phyloP scores from a whole-genome alignment of 1,284 basidiomycete species.

The Ceratobasidium theobromae region DNA sequence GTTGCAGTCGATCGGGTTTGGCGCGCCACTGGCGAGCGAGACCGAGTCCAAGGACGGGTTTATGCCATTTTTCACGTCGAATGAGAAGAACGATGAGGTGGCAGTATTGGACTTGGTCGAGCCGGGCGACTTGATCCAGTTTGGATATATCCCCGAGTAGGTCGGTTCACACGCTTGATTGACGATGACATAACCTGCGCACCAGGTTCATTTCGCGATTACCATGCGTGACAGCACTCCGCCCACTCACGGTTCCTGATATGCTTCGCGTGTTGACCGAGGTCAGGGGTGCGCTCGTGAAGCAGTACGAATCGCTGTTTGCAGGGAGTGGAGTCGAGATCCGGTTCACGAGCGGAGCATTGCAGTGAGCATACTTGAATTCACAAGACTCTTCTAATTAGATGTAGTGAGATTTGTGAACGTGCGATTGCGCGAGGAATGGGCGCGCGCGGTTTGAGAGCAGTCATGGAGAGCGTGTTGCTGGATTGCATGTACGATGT shows the following conservation, averaged over 20 bases:
- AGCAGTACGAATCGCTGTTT: slow-evolving; percentile 85
- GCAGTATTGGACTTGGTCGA: slow-evolving; percentile 67
- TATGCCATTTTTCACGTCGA: slow-evolving; percentile 74
- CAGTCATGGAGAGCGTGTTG: slow-evolving; percentile 81
- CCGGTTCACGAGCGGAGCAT: slow-evolving; percentile 71
- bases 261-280: slow-evolving; percentile 89
- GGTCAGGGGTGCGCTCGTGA: slow-evolving; percentile 85
- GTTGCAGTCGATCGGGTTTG: slow-evolving; percentile 82
- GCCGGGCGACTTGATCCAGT: slow-evolving; percentile 77
- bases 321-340: slow-evolving; percentile 79
- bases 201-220: slow-evolving; percentile 77
- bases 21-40: slow-evolving; percentile 57
- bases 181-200: background rate
- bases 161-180: slow-evolving; percentile 2
- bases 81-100: slow-evolving; percentile 49
- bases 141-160: slow-evolving; percentile 86
- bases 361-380: slow-evolving; percentile 45
- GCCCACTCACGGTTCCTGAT: slow-evolving; percentile 70
- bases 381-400: background rate
- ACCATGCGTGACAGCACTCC: slow-evolving; percentile 81
- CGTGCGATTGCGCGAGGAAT: slow-evolving; percentile 79
- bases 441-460: slow-evolving; percentile 84
- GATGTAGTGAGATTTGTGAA: slow-evolving; percentile 62
- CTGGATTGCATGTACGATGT: slow-evolving; percentile 87
- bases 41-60: slow-evolving; percentile 38